Base-by-base conservation (phyloP, 2,329 filamentous ascomycete genomes). In the Pezicula neosporulosa region DNA sequence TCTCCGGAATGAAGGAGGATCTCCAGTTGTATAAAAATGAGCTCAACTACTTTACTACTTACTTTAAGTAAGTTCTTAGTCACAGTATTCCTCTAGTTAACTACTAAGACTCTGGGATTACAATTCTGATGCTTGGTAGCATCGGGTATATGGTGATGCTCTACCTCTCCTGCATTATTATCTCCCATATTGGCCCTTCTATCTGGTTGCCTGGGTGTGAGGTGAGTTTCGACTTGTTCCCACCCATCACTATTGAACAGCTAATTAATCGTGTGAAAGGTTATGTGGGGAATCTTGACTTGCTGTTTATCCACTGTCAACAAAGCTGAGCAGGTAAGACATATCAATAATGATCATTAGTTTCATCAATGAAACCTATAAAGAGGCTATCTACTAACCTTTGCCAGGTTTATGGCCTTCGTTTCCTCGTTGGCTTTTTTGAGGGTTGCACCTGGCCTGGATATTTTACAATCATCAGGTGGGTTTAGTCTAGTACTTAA, bases 361-460 rank as follows among this genome's bases (percentile, higher is more conserved):
- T 39, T 39, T 39, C 37, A 39, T n/a, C 13, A 16, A 6, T 15
- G 21, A 21, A 5, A 21, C 21, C 21, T 21, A 21, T 21, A 21
- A 13, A 15, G 8, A 39, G 10, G n/a, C 13, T 10, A 39, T 16
- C 66, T 6, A 0, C 61, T 61, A n/a, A 68, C 65, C 19, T 9
- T 30, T 47, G 37, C 37, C 13, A 39, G 15, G 44, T 35, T 15
- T 47, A 24, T 57, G 60, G 6, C 66, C 67, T 0, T 55, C 74
- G 38, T 72, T 65, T 46, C 65, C 51, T n/a, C 56, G 72, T 9
- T 68, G 71, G 7, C 72, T 19, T 81, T 27, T 72, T 74, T 46
- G 79, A 82, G 64, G 72, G 75, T 0, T 76, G 72, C 13, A 79
- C 76, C 1, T 83, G 81, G 50, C 74, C 77, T 12, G 76, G 75